phyloP scores from a whole-genome alignment of 805 yeast genomes.

The Torulaspora quercuum region DNA sequence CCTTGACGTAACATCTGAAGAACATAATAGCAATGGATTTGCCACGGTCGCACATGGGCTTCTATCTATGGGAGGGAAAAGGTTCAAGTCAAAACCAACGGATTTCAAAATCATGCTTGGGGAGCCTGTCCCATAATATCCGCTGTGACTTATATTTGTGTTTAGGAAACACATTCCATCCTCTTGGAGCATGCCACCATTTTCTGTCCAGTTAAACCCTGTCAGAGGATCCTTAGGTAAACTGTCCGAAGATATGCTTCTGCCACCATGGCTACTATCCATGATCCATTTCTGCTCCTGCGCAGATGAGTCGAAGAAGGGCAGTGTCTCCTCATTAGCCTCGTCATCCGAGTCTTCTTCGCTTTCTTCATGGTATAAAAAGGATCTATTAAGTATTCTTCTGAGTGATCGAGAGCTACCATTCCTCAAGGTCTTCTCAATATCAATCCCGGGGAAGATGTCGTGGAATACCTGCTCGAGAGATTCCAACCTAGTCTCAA shows the following conservation, averaged over 20 bases:
- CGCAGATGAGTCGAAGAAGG: slow-evolving; percentile 7
- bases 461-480: slow-evolving; percentile 45
- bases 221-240: slow-evolving; percentile 45
- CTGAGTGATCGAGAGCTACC: slow-evolving; percentile 2
- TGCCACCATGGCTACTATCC: slow-evolving; percentile 6
- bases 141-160: slow-evolving; percentile 49
- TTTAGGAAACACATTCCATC: slow-evolving; percentile 69
- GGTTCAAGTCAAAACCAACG: slow-evolving; percentile 32
- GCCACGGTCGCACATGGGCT: slow-evolving; percentile 6
- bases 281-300: slow-evolving; percentile 7
- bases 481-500: slow-evolving; percentile 54
- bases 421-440: slow-evolving; percentile 40
- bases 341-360: slow-evolving; percentile 9
- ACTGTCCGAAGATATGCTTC: slow-evolving; percentile 33
- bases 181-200: slow-evolving; percentile 29
- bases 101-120: slow-evolving; percentile 53
- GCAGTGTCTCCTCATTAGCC: background rate
- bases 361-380: slow-evolving; percentile 5
- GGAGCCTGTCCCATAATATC: slow-evolving; percentile 65
- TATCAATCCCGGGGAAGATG: slow-evolving; percentile 45
- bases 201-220: slow-evolving; percentile 60
- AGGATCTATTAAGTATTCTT: slow-evolving; percentile 10
- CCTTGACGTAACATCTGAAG: slow-evolving; percentile 24
- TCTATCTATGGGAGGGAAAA: slow-evolving; percentile 3
- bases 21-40: slow-evolving; percentile 12